Base-by-base conservation (phyloP, 768 basidiomycete species). In the Arthromyces matolae region DNA sequence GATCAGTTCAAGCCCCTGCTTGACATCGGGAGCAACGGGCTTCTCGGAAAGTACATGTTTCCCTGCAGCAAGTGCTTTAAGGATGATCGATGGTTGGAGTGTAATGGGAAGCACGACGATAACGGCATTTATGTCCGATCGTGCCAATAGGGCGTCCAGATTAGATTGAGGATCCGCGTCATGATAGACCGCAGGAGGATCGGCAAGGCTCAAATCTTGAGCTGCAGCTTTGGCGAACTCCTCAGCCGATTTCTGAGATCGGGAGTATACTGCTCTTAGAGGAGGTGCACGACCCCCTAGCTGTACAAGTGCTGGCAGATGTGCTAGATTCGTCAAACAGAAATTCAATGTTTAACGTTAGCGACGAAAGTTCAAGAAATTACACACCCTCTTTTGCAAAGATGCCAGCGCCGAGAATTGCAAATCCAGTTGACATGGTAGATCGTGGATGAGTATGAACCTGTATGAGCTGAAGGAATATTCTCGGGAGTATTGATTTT, bases 11-110 rank as follows among this genome's bases (percentile, higher is more conserved):
- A 80, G 65, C 0, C 86, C 91, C 2, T 69, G 67, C 23, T 73
- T 72, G 36, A 92, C 80, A 57, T 86, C 83, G 33, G 82, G 73
- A 3, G 82, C 89, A 12, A 93, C 76, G 5, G 93, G 93, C 60
- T 94, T 94, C 72, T 95, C 92, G 64, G 84, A 86, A 50, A 93
- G 61, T 40, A 94, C 89, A 60, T 93, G 88, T 68, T 94, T 95
- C 22, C 91, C 88, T 3, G 88, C 86, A 1, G 71, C 77, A 29
- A 86, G 68, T 0, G 79, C 77, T 58, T 77, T 78, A 48, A 78
- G 64, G 45, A 94, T 70, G 49, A 93, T 69, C 14, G 67, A 64
- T 2, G 91, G 89, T 63, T 92, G 90, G 4, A 74, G 57, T 0
- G 81, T 76, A 60, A 94, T 93, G 0, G 91, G 91, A 9, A 94